Conservation (phyloP, 306 rosid species). For the Quercus dentata region DNA sequence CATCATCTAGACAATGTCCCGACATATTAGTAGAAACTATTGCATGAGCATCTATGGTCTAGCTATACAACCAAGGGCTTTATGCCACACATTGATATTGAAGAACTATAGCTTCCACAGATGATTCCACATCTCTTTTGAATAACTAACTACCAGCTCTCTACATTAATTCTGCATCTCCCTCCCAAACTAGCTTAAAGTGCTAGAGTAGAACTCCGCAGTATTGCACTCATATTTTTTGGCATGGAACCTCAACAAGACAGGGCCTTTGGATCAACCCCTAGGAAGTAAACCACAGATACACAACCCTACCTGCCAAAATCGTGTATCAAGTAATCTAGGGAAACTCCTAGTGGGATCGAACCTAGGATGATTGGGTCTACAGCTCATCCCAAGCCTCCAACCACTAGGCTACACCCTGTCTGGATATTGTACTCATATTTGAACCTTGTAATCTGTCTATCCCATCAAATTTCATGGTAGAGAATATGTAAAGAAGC, state of each 20-base stretch:
- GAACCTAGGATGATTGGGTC: too few relatives aligned
- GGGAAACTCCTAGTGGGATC: too few relatives aligned
- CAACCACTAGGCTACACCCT: too few relatives aligned
- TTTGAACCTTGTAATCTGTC: not conserved
- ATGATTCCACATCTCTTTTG: not conserved
- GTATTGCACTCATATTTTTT: too few relatives aligned
- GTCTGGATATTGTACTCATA: not conserved
- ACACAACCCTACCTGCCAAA: too few relatives aligned
- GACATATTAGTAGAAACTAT: not conserved
- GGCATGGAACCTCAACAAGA: too few relatives aligned
- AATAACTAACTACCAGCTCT: not conserved
- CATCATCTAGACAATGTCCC: not conserved
- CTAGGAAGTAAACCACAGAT: too few relatives aligned
- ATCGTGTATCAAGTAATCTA: too few relatives aligned
- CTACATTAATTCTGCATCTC: not conserved
- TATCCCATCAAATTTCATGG: not conserved
- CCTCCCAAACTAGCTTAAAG: not conserved
- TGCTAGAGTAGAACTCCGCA: not conserved
- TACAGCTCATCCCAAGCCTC: too few relatives aligned
- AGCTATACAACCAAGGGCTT: not conserved
- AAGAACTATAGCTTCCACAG: not conserved
- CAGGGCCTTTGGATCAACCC: too few relatives aligned
- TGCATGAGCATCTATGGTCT: not conserved
- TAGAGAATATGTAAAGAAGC: not conserved
- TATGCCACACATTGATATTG: not conserved